Conservation (phyloP, 352 stramenopile genomes). For the Globisporangium heterothallicum region DNA sequence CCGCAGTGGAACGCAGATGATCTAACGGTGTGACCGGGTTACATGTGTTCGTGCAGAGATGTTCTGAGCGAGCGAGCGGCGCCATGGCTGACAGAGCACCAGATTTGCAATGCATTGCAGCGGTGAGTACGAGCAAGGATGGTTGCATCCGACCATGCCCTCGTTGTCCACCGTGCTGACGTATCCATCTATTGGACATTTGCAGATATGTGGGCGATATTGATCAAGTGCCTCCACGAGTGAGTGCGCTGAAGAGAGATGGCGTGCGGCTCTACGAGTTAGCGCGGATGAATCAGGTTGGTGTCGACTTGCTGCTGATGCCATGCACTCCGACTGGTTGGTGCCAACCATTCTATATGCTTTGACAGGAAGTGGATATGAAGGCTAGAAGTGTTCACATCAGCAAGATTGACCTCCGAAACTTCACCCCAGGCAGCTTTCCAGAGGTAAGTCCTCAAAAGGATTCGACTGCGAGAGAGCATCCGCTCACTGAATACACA, state of each 20-base stretch:
- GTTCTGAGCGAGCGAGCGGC: conserved; percentile 41
- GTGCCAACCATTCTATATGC: not conserved
- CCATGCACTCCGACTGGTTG: not conserved
- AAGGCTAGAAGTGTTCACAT: conserved; percentile 58
- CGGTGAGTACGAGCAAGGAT: no score
- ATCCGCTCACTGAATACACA: not conserved
- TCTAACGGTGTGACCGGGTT: not conserved
- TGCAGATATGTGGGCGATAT: conserved; percentile 73
- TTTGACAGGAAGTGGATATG: conserved; percentile 50
- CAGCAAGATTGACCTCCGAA: conserved; percentile 44
- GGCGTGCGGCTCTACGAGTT: conserved; percentile 79
- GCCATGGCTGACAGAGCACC: conserved; percentile 47
- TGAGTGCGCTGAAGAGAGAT: conserved; percentile 79
- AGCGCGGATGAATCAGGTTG: conserved; percentile 49
- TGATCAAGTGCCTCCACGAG: conserved; percentile 65
- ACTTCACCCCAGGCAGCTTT: conserved; percentile 46
- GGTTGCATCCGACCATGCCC: no score
- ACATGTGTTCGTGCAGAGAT: conserved; percentile 19
- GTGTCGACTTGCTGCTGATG: no score
- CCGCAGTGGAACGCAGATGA: no score
- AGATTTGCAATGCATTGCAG: conserved; percentile 31
- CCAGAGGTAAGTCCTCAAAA: conserved; percentile 37
- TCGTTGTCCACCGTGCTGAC: no score
- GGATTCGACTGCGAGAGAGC: not conserved
- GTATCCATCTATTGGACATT: no score